Conservation (phyloP, 2,329 filamentous ascomycete species). For the Aspergillus vadensis region DNA sequence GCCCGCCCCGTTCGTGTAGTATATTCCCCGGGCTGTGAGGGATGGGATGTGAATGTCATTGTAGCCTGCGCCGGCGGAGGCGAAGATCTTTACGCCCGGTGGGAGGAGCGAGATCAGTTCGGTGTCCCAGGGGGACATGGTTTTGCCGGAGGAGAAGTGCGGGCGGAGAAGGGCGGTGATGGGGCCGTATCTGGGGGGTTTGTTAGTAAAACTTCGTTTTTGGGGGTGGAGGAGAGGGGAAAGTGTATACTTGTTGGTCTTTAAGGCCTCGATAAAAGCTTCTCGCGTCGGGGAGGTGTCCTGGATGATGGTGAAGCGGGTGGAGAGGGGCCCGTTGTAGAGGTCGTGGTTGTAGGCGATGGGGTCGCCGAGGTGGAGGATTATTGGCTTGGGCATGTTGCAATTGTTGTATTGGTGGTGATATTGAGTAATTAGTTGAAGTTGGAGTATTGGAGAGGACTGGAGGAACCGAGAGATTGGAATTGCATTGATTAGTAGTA, state of each 20-base stretch:
- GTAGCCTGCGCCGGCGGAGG: slow-evolving; percentile 66
- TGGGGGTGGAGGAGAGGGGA: background rate
- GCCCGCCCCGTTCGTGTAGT: slow-evolving; percentile 48
- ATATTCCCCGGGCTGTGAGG: slow-evolving; percentile 46
- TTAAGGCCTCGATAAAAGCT: slow-evolving; percentile 43
- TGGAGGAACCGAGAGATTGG: too few species aligned
- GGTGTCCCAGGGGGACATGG: slow-evolving; percentile 66
- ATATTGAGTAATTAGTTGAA: background rate
- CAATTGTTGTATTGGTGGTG: background rate
- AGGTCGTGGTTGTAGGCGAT: slow-evolving; percentile 50
- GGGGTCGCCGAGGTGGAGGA: slow-evolving; percentile 48
- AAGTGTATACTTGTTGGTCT: slow-evolving; percentile 25
- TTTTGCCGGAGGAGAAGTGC: slow-evolving; percentile 64
- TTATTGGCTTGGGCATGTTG: slow-evolving; percentile 29
- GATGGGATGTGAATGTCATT: slow-evolving; percentile 65
- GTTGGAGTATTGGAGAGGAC: too few species aligned
- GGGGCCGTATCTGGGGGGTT: slow-evolving; percentile 31
- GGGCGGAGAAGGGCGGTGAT: slow-evolving; percentile 55
- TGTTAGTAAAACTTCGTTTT: too few species aligned
- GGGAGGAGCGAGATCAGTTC: slow-evolving; percentile 62
- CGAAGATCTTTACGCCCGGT: slow-evolving; percentile 60
- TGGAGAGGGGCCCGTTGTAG: slow-evolving; percentile 26
- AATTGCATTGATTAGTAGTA: too few species aligned
- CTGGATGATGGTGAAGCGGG: slow-evolving; percentile 3
- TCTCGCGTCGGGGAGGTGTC: slow-evolving; percentile 31